These are phyloP conservation scores for Hericium alpestre DNA, from an alignment of 768 basidiomycete genomes.

Conservation along the genomic window DNA sequence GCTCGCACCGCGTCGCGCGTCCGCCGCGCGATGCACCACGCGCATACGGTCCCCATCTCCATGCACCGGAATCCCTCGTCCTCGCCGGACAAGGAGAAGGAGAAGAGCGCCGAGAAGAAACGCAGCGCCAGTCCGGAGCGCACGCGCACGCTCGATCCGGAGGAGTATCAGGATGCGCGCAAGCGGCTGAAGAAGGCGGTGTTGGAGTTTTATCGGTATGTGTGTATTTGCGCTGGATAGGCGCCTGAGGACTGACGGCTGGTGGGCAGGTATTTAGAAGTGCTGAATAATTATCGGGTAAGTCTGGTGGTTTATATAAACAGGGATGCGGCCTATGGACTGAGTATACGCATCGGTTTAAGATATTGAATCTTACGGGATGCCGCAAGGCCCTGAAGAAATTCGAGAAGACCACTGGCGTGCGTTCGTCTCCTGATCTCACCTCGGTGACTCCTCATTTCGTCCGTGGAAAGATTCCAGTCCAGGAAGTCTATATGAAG, in stretches of 20 bases:
- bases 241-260: constrained; percentile 33
- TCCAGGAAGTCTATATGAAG: constrained; percentile 22
- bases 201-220: constrained; percentile 61
- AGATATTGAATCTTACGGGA: constrained; percentile 84
- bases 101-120: no score
- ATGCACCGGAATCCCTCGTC: not conserved
- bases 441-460: not conserved
- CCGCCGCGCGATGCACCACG: not conserved
- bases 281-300: constrained; percentile 84
- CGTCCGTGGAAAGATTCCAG: not conserved
- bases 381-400: constrained; percentile 83
- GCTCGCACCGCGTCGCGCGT: not conserved
- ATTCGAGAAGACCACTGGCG: constrained; percentile 71
- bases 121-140: not conserved
- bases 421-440: constrained; percentile 15
- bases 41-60: not conserved
- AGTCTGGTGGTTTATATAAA: constrained; percentile 15
- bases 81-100: not conserved
- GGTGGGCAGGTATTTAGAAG: constrained; percentile 43
- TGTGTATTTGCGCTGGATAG: not conserved
- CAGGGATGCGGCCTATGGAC: not conserved
- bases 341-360: not conserved
- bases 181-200: constrained; percentile 76
- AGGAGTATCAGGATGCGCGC: constrained; percentile 77
- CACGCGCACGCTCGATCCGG: constrained; percentile 39